phyloP scores from a whole-genome alignment of 2,329 filamentous ascomycete species.

The Exophiala sp. region DNA sequence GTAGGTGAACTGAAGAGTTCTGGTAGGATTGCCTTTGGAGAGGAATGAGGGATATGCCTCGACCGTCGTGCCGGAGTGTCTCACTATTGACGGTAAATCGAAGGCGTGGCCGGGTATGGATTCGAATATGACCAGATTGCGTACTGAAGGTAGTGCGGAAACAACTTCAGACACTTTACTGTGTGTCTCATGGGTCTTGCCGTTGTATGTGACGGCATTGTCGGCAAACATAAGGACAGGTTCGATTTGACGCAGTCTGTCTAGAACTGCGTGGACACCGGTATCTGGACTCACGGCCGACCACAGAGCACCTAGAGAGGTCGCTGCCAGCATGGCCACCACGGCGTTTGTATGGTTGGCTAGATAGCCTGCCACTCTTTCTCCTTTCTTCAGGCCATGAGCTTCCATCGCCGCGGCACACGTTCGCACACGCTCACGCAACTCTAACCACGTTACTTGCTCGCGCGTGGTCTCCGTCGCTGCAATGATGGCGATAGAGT shows the following conservation, averaged over 20 bases:
- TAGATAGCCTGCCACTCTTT: slow-evolving; percentile 66
- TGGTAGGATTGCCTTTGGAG: slow-evolving; percentile 37
- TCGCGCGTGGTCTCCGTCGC: slow-evolving; percentile 67
- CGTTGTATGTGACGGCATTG: slow-evolving; percentile 85
- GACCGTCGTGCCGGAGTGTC: slow-evolving; percentile 35
- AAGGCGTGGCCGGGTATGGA: slow-evolving; percentile 48
- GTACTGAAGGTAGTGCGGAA: slow-evolving; percentile 58
- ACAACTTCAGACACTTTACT: slow-evolving; percentile 75
- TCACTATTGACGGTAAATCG: slow-evolving; percentile 34
- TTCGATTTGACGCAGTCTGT: slow-evolving; percentile 77
- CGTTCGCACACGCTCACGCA: slow-evolving; percentile 68
- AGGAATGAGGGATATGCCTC: slow-evolving; percentile 45
- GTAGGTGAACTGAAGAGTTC: slow-evolving; percentile 61
- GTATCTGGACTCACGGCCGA: slow-evolving; percentile 89
- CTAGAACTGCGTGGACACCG: slow-evolving; percentile 82
- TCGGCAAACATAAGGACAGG: slow-evolving; percentile 80
- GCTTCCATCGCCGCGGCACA: slow-evolving; percentile 66
- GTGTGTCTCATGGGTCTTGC: slow-evolving; percentile 74
- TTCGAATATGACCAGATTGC: slow-evolving; percentile 67
- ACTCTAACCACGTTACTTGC: slow-evolving; percentile 67
- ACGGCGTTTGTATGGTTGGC: slow-evolving; percentile 85
- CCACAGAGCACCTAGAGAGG: slow-evolving; percentile 82
- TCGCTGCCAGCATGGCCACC: slow-evolving; percentile 78
- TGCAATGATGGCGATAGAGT: slow-evolving; percentile 66
- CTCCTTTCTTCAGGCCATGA: slow-evolving; percentile 56